Base-by-base conservation (phyloP, 306 rosid species). In the Fragaria vesca region DNA sequence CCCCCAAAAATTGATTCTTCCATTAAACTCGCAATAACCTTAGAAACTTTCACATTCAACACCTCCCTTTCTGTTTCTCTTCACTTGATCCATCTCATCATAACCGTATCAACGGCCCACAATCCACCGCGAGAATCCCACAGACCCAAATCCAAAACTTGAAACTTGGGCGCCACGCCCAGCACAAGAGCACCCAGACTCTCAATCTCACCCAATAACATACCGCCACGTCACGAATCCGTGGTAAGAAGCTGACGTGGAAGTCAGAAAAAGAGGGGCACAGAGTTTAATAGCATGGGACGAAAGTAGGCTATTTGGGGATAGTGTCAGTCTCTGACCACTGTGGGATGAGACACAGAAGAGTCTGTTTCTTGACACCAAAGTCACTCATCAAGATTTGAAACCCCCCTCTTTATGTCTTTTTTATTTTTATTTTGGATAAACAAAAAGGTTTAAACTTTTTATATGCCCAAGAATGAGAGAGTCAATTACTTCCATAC, bases 321-420 rank as follows among this genome's bases (percentile, higher is more conserved):
- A 61, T n/a, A 15, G 57, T 5, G 48, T 74, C 69, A 16, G 38
- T 73, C 51, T 52, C 21, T 12, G 24, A 15, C 15, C 28, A 18
- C 18, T 11, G 16, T 13, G 21, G 10, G 60, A 57, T 24, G 65
- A 21, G 32, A n/a, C 62, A 42, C 6, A 3, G 11, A 3, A 36
- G 21, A 36, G 28, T 26, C 54, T 74, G 43, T 58, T 74, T 40
- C 78, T 74, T 74, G 78, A 12, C 24, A 48, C 24, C 78, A 42
- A 73, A 74, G 78, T 40, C 48, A 74, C 16, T 58, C 55, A 8
- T 42, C 48, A 4, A n/a, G 9, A 42, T 68, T 68, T 66, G 28
- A 11, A 57, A 60, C 0, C 17, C 5, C 7, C 13, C 34, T 32
- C 24, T 58, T 5, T 5, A 60, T 60, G 30, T 60, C 17, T 2